phyloP scores from a whole-genome alignment of 768 basidiomycete genomes.

The Daedalea quercina region DNA sequence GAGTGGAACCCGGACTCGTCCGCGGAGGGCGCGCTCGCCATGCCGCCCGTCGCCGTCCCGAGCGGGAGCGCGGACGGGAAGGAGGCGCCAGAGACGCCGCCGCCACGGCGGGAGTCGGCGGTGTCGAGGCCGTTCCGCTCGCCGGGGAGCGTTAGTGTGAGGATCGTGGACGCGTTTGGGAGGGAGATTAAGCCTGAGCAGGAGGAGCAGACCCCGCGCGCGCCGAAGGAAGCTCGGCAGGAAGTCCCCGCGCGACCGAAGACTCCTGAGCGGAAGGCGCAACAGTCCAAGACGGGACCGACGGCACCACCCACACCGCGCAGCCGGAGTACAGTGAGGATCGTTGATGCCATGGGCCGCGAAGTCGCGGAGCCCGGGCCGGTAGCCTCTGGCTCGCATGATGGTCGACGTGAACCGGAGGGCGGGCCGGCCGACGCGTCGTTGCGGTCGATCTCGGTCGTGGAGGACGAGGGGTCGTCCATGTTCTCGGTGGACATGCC shows the following conservation, averaged over 20 bases:
- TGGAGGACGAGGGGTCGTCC: not conserved
- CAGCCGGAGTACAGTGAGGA: constrained; percentile 39
- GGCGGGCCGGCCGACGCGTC: not conserved
- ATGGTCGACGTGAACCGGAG: not conserved
- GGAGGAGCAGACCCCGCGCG: not conserved
- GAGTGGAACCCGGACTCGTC: constrained; percentile 3
- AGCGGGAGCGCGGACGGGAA: not conserved
- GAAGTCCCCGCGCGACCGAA: not conserved
- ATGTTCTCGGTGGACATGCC: constrained; percentile 13
- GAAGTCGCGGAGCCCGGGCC: constrained; percentile 33
- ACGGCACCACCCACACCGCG: constrained; percentile 16
- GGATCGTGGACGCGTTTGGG: constrained; percentile 70
- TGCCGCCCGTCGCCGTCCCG: no score
- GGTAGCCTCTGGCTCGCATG: not conserved
- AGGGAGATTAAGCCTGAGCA: constrained; percentile 26
- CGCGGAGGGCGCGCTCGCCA: not conserved
- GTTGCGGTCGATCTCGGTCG: not conserved
- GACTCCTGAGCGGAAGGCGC: not conserved
- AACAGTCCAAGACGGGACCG: constrained; percentile 13
- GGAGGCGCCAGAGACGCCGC: constrained; percentile 12
- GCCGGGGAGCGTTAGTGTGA: constrained; percentile 29
- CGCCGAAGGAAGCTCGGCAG: not conserved
- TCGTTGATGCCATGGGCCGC: constrained; percentile 67
- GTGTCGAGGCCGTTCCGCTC: constrained; percentile 28
- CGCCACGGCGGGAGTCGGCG: constrained; percentile 24